Conservation (phyloP, 2,329 filamentous ascomycete species). For the Trichoderma citrinoviride region DNA sequence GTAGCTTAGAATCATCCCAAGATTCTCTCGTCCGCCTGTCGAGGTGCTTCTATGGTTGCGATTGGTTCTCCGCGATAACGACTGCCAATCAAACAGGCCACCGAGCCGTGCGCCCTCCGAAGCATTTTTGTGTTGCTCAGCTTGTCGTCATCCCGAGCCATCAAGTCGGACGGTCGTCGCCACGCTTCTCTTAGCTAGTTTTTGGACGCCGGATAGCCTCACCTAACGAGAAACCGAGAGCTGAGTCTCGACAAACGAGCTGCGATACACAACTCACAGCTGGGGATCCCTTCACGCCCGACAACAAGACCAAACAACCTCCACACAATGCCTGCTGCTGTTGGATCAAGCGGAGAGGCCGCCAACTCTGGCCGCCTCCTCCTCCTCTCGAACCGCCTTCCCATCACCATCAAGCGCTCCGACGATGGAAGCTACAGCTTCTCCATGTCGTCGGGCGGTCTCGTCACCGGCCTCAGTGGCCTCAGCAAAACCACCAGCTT, state of each 20-base stretch:
- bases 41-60: neutral
- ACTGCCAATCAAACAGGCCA: neutral
- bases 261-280: neutral
- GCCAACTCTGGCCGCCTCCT: slow-evolving; percentile 58
- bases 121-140: neutral
- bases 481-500: slow-evolving; percentile 90
- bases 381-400: slow-evolving; percentile 89
- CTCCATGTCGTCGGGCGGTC: slow-evolving; percentile 93
- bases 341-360: slow-evolving; percentile 35
- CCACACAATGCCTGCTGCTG: slow-evolving; percentile 36
- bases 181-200: slow-evolving; percentile 1
- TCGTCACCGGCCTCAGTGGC: slow-evolving; percentile 90
- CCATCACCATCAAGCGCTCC: slow-evolving; percentile 92
- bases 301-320: neutral
- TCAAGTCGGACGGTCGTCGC: neutral
- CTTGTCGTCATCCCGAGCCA: slow-evolving; percentile 22
- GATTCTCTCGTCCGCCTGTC: neutral
- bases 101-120: neutral
- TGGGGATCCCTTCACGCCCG: neutral
- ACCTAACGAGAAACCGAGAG: neutral
- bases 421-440: slow-evolving; percentile 91
- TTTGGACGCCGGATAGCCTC: neutral
- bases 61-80: neutral
- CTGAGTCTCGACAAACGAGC: neutral
- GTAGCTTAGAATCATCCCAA: neutral